Evolutionary conservation across 2,329 filamentous ascomycete species (phyloP), one percentile per base, ranked within the genome.

Genomic region (Cordyceps tenuipes): DNA sequence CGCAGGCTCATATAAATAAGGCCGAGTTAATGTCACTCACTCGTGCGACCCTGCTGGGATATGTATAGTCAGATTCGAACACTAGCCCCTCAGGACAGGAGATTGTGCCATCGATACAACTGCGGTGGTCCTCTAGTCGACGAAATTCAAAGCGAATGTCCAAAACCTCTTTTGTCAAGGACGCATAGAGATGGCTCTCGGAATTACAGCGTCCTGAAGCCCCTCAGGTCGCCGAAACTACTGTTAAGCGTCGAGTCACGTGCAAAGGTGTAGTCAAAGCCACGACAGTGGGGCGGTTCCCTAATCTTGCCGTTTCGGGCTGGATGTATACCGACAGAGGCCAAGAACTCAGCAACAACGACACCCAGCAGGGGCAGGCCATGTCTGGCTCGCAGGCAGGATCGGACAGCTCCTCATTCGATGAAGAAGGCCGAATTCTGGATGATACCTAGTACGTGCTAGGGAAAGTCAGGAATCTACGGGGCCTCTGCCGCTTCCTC

Each of bases 171-270:
- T 43, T 23, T 43, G 41, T 9, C 9, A 54, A 60, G 19, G 43
- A 54, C 50, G 17, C 26, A 54, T 34, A 55, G 31, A 29, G 57
- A 60, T 48, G 57, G 3, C 43, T 39, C 43, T 17, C 21, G 41
- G 50, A 47, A 61, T 61, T 57, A 56, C 53, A 39, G 31, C 46
- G 21, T 46, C 29, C 41, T 57, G 53, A 61, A 57, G 59, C 59
- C 59, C 59, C 59, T 61, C 59, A 61, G 53, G 59, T 47, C 41
- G 59, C 59, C 53, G 52, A 61, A 57, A 61, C 53, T 61, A 61
- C 48, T 61, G 41, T 34, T 29, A 46, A 57, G 34, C 46, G 53
- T 9, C 8, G 19, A 47, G 59, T 61, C 59, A 61, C 59, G 59
- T 61, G 59, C 47, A 54, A 34, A 31, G 6, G 6, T 15, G 41